A percentile compares a stretch with the other conserved stretches of the same genome.
These are phyloP conservation scores for Sambucus nigra DNA, from an alignment of 129 eudicot species.

Conservation along the genomic window DNA sequence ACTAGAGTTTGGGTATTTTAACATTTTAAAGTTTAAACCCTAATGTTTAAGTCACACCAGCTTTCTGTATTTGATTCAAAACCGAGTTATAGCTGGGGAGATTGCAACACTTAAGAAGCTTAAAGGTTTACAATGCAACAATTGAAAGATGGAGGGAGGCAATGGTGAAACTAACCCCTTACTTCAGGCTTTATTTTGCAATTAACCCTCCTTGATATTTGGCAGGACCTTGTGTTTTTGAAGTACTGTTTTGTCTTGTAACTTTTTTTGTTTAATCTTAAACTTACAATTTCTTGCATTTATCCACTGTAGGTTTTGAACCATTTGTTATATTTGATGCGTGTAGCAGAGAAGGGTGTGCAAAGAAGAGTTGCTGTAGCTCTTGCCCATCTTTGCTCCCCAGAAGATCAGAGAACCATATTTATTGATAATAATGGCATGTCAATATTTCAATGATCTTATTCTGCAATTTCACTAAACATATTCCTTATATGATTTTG, in stretches of 20 bases:
- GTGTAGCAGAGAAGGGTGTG: conserved; percentile 41
- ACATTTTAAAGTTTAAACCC: no score
- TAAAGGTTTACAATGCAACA: no score
- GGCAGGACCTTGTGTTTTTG: neutral
- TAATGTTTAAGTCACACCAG: no score
- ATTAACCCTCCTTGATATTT: no score
- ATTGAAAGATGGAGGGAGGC: no score
- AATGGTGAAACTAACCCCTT: no score
- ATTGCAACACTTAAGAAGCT: no score
- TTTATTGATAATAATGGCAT: conserved; percentile 47
- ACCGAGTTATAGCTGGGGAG: no score
- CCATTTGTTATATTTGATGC: conserved; percentile 48
- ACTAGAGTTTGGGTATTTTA: no score
- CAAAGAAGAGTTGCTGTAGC: conserved; percentile 53
- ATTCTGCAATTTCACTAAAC: neutral
- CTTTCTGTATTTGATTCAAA: no score
- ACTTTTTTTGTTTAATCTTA: neutral
- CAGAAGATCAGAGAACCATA: conserved; percentile 44
- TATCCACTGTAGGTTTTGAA: conserved; percentile 30
- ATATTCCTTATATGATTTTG: neutral
- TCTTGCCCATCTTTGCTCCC: conserved; percentile 59
- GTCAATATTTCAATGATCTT: conserved; percentile 1
- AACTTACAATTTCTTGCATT: neutral
- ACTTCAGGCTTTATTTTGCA: no score
- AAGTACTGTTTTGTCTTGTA: neutral